Percentiles rank a stretch among this genome's conserved stretches.
These are phyloP conservation scores for Heliocybe sulcata DNA, from an alignment of 1,284 basidiomycete genomes.

Conservation along the genomic window DNA sequence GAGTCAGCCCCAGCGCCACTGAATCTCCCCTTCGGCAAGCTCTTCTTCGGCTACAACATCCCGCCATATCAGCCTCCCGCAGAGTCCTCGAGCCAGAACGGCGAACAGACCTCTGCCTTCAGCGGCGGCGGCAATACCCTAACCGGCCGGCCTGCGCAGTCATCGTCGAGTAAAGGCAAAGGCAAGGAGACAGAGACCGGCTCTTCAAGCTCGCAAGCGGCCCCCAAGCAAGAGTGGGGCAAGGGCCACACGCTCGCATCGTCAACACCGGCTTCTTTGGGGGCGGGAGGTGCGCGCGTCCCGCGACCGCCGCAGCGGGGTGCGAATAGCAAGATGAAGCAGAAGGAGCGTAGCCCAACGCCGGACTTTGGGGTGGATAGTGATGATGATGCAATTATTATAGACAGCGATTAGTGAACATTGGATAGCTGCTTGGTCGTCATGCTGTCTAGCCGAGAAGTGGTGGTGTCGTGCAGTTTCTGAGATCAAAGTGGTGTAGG, in stretches of 20 bases:
- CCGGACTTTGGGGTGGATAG: slow-evolving; percentile 76
- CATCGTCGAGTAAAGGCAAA: slow-evolving; percentile 41
- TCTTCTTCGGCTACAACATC: slow-evolving; percentile 91
- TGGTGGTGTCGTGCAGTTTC: too few species aligned
- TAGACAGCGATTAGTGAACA: slow-evolving; percentile 56
- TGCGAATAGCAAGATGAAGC: slow-evolving; percentile 19
- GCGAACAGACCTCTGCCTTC: slow-evolving; percentile 47
- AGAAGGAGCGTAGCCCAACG: slow-evolving; percentile 48
- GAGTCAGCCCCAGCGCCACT: slow-evolving; percentile 85
- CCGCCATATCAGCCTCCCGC: slow-evolving; percentile 56
- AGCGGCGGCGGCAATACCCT: slow-evolving; percentile 92
- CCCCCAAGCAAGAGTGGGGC: slow-evolving; percentile 39
- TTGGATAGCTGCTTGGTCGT: background rate
- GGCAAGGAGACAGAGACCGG: slow-evolving; percentile 38
- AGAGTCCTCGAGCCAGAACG: slow-evolving; percentile 10
- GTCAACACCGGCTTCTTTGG: slow-evolving; percentile 31
- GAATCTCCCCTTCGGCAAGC: slow-evolving; percentile 85
- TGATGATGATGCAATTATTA: slow-evolving; percentile 62
- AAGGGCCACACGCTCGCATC: slow-evolving; percentile 48
- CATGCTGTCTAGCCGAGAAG: too few species aligned
- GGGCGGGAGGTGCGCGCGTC: slow-evolving; percentile 45
- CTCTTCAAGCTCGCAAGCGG: slow-evolving; percentile 11
- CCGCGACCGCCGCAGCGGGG: slow-evolving; percentile 34
- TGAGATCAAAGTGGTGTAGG: background rate
- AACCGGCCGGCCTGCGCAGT: slow-evolving; percentile 32